A percentile compares a stretch with the other conserved stretches of the same genome.
Conservation (phyloP, 2,329 filamentous ascomycete species). For the Pseudopyricularia javanii region DNA sequence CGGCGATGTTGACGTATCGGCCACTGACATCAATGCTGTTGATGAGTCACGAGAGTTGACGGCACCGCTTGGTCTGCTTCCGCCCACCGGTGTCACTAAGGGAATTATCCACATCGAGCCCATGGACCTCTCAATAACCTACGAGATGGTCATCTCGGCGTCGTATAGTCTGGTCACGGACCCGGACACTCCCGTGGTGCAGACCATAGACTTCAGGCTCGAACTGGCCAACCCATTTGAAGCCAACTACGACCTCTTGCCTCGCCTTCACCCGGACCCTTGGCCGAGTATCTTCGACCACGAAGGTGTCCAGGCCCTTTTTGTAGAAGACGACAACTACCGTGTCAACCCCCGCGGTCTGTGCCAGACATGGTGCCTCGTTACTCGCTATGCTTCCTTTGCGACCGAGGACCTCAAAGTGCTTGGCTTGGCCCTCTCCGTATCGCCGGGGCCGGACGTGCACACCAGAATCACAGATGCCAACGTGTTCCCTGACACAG, state of each 20-base stretch:
- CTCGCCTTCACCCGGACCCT: conserved; percentile 60
- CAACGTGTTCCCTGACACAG: conserved; percentile 24
- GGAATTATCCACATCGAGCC: conserved; percentile 37
- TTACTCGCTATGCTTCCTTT: conserved; percentile 64
- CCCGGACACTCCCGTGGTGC: conserved; percentile 66
- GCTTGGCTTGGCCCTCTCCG: conserved; percentile 43
- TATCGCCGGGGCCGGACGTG: conserved; percentile 39
- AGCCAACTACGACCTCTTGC: conserved; percentile 77
- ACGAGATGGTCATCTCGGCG: conserved; percentile 60
- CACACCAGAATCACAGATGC: conserved; percentile 37
- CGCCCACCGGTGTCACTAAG: conserved; percentile 26
- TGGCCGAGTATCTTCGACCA: conserved; percentile 83
- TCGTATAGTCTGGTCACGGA: conserved; percentile 73
- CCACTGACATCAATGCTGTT: background rate
- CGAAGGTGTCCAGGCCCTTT: conserved; percentile 28
- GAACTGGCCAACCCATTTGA: conserved; percentile 77
- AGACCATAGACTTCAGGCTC: conserved; percentile 56
- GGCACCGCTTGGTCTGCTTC: conserved; percentile 33
- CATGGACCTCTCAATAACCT: conserved; percentile 36
- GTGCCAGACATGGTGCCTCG: conserved; percentile 68
- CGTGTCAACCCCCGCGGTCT: conserved; percentile 41
- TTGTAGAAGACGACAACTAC: conserved; percentile 9
- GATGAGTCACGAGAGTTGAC: conserved; percentile 20
- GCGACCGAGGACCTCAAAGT: conserved; percentile 59
- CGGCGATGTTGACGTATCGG: conserved; percentile 8